These are phyloP conservation scores for Petasospora fabianii DNA, from an alignment of 1,139 yeast genomes.

Conservation along the genomic window DNA sequence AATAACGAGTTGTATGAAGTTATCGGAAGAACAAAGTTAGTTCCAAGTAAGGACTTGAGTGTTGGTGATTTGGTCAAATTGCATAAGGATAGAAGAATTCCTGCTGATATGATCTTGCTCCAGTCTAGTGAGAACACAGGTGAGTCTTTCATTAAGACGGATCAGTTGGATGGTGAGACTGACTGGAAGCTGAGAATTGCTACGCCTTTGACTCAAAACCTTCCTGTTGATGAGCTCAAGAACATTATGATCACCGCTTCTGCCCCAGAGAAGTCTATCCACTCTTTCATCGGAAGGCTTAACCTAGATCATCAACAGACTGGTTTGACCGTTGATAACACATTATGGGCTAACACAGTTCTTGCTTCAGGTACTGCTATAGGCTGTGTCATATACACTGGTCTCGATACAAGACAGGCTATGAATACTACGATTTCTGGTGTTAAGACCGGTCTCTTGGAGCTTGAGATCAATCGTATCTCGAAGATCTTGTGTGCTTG, in stretches of 20 bases:
- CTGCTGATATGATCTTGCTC: constrained; percentile 85
- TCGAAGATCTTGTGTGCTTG: constrained; percentile 87
- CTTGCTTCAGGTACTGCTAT: constrained; percentile 89
- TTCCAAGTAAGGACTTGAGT: constrained; percentile 62
- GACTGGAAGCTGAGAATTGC: constrained; percentile 96
- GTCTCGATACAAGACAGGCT: constrained; percentile 89
- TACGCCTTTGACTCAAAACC: constrained; percentile 62
- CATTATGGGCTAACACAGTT: constrained; percentile 98
- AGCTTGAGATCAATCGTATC: constrained; percentile 81
- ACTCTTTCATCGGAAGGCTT: constrained; percentile 72
- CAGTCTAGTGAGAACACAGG: constrained; percentile 83
- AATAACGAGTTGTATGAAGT: constrained; percentile 81
- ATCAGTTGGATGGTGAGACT: constrained; percentile 97
- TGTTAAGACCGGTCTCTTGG: constrained; percentile 88
- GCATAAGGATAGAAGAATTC: constrained; percentile 80
- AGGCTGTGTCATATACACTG: constrained; percentile 88
- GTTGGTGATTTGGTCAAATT: constrained; percentile 87
- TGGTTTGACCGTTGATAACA: constrained; percentile 82
- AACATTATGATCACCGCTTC: constrained; percentile 60
- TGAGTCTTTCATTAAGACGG: constrained; percentile 92
- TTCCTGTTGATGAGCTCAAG: constrained; percentile 42
- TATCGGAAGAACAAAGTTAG: constrained; percentile 44
- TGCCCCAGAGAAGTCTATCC: constrained; percentile 81
- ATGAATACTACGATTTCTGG: constrained; percentile 87
- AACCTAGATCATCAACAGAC: constrained; percentile 50